Base-by-base conservation (phyloP, 2,329 filamentous ascomycete genomes). In the Leptoxyphium fumago region DNA sequence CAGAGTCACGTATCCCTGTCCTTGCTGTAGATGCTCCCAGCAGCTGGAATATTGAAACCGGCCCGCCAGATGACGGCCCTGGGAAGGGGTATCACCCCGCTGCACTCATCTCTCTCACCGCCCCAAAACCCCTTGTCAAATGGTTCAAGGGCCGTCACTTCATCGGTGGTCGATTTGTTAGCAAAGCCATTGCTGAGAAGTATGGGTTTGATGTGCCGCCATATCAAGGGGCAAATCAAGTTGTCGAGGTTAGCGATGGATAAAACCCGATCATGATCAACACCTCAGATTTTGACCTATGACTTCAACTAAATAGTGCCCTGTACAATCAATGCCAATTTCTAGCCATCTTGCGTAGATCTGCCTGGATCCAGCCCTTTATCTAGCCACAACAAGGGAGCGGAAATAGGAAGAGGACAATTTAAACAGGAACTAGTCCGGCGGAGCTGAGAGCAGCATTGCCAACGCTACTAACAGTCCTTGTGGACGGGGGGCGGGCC, bases 21-120 rank as follows among this genome's bases (percentile, higher is more conserved):
- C 80, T 91, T 2, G 83, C 86, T 2, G 84, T 98, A 17, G 91
- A 98, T 65, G 87, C 85, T 6, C 91, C 91, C 1, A 94, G 85
- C 29, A 91, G 84, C 1, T 98, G 91, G 91, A 79, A 91, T 61
- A 93, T 98, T 45, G 84, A 94, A 57, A 69, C 71, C 10, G 91
- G 91, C 0, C 89, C 89, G 8, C 87, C 88, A 10, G 66, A 71
- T 43, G 75, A 78, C 1, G 89, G 86, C 0, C 73, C 84, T 0
- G 89, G 87, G 1, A 81, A 80, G 55, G 77, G 72, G 4, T 96
- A 94, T 58, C 79, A 84, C 67, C 91, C 91, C 51, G 70, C 73
- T 29, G 79, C 80, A 15, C 68, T 98, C 46, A 79, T 98, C 52
- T 94, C 85, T 60, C 68, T 98, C 57, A 94, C 89, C 40, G 91